Evolutionary conservation across 805 yeast species (phyloP), one percentile per base, ranked within the genome.

Genomic region (Priceomyces melissophilus): DNA sequence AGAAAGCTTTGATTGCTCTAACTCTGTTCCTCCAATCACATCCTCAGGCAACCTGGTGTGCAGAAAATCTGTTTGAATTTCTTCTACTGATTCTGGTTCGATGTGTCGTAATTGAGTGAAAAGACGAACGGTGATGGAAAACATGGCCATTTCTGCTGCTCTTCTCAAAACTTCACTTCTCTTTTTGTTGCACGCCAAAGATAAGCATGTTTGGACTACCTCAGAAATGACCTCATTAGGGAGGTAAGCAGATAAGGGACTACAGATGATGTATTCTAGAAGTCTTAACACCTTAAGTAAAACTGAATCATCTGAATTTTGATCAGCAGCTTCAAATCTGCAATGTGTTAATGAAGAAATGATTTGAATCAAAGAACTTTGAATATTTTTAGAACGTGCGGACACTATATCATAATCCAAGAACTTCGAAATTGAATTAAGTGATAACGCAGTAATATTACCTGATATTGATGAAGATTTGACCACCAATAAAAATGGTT

Each of bases 271-370:
- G 15, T 48, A 44, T 49, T 88, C 91, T 51, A 91, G 69, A 17
- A 91, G 67, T 33, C 84, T 71, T 46, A 93, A 76, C 14, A 93
- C 95, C 55, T 87, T 87, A 38, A 91, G 72, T 35, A 93, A 67
- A 3, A 93, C 91, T 0, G 95, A 86, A 58, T 93, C 99, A 64
- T 93, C 98, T 32, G 87, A 84, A 28, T 84, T 76, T 58, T 88
- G 95, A 57, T 90, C 96, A 0, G 93, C 84, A 2, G 96, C 96
- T 67, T 93, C 97, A 58, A 93, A 93, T 35, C 96, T 78, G 63
- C 98, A 93, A 58, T 88, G 96, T 1, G 98, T 87, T 46, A 93
- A 72, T 0, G 97, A 78, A 26, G 78, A 77, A 8, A 83, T 76
- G 36, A 85, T 73, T 54, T 86, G 87, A 12, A 80, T 75, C 45